Evolutionary conservation across 495 filamentous ascomycete genomes (phyloP), one percentile per base, ranked within the genome.

Genomic region (Parathielavia appendiculata): DNA sequence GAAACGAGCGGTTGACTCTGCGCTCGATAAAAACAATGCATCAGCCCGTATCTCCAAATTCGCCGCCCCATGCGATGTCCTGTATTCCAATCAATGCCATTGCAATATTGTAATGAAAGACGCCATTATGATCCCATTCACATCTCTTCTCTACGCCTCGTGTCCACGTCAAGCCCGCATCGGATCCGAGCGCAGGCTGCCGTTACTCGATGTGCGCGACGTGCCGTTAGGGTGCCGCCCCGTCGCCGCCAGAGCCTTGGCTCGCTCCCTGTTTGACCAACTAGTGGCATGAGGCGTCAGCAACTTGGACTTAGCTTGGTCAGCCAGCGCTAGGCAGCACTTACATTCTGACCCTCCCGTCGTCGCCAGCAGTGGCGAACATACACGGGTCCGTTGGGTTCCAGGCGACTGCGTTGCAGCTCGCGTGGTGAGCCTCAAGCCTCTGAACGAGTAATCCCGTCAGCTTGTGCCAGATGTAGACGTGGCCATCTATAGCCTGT

Each of bases 391-490:
- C 79, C 4, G 74, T 76, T 1, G 92, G 91, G 63, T 92, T 95
- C 93, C 93, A 98, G 8, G 88, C 80, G 36, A 95, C 88, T n/a
- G 90, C 80, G 71, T 96, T 98, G 54, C 95, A 92, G 12, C 90
- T 86, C 9, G 81, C 76, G 0, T 69, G 71, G 62, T 97, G 92
- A 0, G 85, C 92, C 14, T 86, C 81, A 17, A 96, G 74, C 35
- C 79, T 84, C 63, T 90, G 88, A 8, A 98, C 83, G 5, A 88
- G 77, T 2, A 76, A 76, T 4, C 87, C 90, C 34, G 85, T 92
- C 43, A 86, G 80, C 69, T 91, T 92, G 66, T 93, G 89, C 91
- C 92, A 98, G 59, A 98, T 88, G 64, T 86, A 90, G 51, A 98
- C 76, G 26, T 52, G 57, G 8, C 58, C 72, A 51, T 73, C 63